Evolutionary conservation across 2,329 filamentous ascomycete species (phyloP).

Genomic region (Sclerotinia subarctica): DNA sequence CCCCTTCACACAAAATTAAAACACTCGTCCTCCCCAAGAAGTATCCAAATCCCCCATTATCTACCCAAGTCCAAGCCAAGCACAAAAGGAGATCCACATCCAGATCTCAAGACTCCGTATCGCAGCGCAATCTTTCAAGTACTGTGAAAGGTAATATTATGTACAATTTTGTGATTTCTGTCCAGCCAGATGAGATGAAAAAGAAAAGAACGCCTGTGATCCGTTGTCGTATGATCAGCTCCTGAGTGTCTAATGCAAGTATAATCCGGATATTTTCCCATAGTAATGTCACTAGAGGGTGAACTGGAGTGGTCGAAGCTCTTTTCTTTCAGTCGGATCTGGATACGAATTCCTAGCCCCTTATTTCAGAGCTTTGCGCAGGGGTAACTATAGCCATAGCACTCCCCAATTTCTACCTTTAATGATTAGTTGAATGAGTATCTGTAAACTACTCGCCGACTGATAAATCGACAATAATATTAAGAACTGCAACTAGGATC

Average conservation of each 20-base stretch:
- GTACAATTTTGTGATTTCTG: background rate
- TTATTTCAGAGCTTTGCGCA: background rate
- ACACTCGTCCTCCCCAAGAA: too few species aligned
- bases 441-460: slow-evolving; percentile 46
- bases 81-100: background rate
- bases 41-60: background rate
- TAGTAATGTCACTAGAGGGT: background rate
- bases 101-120: background rate
- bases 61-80: background rate
- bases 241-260: too few species aligned
- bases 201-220: background rate
- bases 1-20: too few species aligned
- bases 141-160: slow-evolving; percentile 3
- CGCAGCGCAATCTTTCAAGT: background rate
- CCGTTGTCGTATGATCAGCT: background rate
- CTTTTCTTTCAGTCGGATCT: background rate
- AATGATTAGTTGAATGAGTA: background rate
- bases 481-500: slow-evolving; percentile 87
- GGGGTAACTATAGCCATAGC: background rate
- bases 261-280: background rate
- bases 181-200: background rate
- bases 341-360: background rate
- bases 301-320: background rate
- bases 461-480: slow-evolving; percentile 92
- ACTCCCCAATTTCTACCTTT: background rate